A percentile compares a stretch with the other conserved stretches of the same genome.
Evolutionary conservation across 2,329 filamentous ascomycete genomes (phyloP).

Genomic region (Pezicula carpinea): DNA sequence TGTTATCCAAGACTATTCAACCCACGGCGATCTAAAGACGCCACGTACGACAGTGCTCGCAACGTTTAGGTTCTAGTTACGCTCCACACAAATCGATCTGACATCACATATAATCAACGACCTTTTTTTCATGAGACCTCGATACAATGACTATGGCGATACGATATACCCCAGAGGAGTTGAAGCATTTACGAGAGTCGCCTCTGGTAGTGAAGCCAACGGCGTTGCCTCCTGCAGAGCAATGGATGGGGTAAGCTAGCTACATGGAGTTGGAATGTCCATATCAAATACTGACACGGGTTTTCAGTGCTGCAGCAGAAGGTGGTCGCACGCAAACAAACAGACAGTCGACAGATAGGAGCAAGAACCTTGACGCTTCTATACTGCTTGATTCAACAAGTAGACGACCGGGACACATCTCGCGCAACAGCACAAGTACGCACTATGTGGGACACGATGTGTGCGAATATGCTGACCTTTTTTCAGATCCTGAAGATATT

Average conservation of each 20-base stretch:
- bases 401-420: slow-evolving; percentile 47
- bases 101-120: background rate
- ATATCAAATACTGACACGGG: slow-evolving; percentile 15
- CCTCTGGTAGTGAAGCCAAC: slow-evolving; percentile 79
- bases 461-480: slow-evolving; percentile 18
- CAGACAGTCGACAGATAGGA: slow-evolving; percentile 43
- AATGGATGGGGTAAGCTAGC: slow-evolving; percentile 83
- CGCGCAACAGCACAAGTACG: slow-evolving; percentile 54
- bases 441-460: slow-evolving; percentile 14
- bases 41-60: background rate
- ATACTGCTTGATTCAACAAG: slow-evolving; percentile 31
- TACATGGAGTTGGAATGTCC: background rate
- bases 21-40: background rate
- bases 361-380: slow-evolving; percentile 30
- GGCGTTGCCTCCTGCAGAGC: slow-evolving; percentile 75
- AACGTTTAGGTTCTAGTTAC: too few relatives aligned
- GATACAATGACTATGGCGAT: slow-evolving; percentile 23
- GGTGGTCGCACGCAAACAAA: slow-evolving; percentile 25
- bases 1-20: too few relatives aligned
- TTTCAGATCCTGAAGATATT: slow-evolving; percentile 68
- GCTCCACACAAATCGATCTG: background rate
- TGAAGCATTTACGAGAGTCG: slow-evolving; percentile 73
- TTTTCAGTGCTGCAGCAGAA: slow-evolving; percentile 23
- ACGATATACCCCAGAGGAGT: slow-evolving; percentile 68
- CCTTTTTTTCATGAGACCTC: background rate